phyloP scores from a whole-genome alignment of 140 eudicot species.

The Bidens hawaiensis region DNA sequence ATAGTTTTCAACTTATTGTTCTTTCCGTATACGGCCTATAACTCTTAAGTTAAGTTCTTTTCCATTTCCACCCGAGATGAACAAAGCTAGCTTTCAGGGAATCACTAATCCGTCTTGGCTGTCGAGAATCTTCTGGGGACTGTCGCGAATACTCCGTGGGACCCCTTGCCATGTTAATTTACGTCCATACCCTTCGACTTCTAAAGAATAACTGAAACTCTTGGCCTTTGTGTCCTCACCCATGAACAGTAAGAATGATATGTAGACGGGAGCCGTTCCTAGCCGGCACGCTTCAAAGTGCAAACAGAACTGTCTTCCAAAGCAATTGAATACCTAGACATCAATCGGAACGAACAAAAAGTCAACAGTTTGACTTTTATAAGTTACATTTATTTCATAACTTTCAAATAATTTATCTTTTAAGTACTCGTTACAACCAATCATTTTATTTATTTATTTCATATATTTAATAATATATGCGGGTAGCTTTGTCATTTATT shows the following conservation, averaged over 20 bases:
- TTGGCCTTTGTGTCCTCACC: conserved; percentile 47
- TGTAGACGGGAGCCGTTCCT: conserved; percentile 44
- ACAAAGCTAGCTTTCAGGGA: conserved; percentile 40
- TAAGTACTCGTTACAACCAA: not conserved
- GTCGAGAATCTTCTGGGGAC: conserved; percentile 40
- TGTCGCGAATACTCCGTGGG: conserved; percentile 45
- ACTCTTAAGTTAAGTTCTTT: conserved; percentile 44
- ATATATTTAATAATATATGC: too few relatives aligned
- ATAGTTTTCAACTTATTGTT: conserved; percentile 30
- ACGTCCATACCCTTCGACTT: conserved; percentile 43
- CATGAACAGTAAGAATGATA: conserved; percentile 38
- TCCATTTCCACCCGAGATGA: conserved; percentile 41
- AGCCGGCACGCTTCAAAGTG: conserved; percentile 43
- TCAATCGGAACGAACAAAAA: not conserved
- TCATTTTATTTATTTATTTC: too few relatives aligned
- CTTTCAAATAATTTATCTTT: not conserved
- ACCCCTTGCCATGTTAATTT: conserved; percentile 52
- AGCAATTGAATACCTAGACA: conserved; percentile 38
- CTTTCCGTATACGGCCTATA: conserved; percentile 44
- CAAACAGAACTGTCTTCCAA: conserved; percentile 43
- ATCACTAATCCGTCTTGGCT: conserved; percentile 41
- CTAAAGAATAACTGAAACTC: conserved; percentile 32
- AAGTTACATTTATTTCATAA: not conserved
- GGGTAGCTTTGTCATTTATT: too few relatives aligned
- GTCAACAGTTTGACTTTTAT: not conserved